Base-by-base conservation (phyloP, 139 green algal genomes). In the Tetraselmis chui region DNA sequence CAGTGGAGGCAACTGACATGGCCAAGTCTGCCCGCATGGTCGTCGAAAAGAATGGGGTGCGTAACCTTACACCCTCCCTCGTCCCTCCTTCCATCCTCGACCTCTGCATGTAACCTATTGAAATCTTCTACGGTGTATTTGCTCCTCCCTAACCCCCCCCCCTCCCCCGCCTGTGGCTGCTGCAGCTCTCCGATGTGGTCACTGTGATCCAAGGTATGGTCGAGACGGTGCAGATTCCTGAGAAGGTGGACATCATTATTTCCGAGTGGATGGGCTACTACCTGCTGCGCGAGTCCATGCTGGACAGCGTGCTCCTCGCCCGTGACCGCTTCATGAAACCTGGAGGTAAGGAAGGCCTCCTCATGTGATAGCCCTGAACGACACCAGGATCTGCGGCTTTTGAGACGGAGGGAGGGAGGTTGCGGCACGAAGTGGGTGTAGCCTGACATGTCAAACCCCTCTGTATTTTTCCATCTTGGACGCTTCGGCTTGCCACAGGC, bases 241-340 rank as follows among this genome's bases (percentile, higher is more conserved):
- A 99, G 87, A 97, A 99, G 91, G 95, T 93, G 27, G 96, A 99
- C 90, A 94, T 99, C 85, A 98, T 99, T 85, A 95, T 99, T 80
- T 93, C 84, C 2, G 91, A 94, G 81, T 94, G 89, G 89, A 93
- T 93, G 88, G 87, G 88, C 27, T 88, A 85, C 32, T 84, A 83
- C 32, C 75, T 84, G 75, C 32, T 86, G n/a, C 32, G 79, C 27
- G 96, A 99, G 89, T 93, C 83, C 78, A 99, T 99, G 96, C 91
- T 99, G 59, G 96, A 99, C 89, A 93, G 85, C 26, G 95, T 99
- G 31, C 83, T 99, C 29, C 85, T 95, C 28, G 95, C 95, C 0
- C 89, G 96, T 1, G 92, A 98, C 89, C 79, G 81, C 67, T 99
- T 97, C 84, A 89, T 99, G 31, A 96, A 97, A 83, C 92, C 92